These are phyloP conservation scores for Leptographium galeiforme DNA, from an alignment of 2,329 filamentous ascomycete genomes.

Conservation along the genomic window DNA sequence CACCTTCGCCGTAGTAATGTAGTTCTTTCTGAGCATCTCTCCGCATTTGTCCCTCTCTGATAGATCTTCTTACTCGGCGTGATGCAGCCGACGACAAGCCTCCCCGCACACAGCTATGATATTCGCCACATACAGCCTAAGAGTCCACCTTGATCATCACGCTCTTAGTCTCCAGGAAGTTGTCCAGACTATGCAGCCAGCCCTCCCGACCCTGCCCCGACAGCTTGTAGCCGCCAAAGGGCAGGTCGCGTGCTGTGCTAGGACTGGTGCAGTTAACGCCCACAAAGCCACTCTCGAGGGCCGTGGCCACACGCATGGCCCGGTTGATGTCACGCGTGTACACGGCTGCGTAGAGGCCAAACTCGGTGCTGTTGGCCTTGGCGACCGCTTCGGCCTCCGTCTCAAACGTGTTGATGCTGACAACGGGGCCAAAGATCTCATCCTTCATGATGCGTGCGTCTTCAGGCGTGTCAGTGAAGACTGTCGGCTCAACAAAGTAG, in stretches of 20 bases:
- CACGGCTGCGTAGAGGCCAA: constrained; percentile 36
- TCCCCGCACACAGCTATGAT: no score
- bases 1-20: no score
- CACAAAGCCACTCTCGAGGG: constrained; percentile 39
- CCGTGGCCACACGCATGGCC: constrained; percentile 23
- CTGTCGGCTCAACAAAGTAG: constrained; percentile 60
- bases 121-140: no score
- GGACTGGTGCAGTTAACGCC: constrained; percentile 34
- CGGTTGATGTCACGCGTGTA: constrained; percentile 35
- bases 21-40: no score
- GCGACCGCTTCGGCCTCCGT: constrained; percentile 34
- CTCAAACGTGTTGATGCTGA: constrained; percentile 35
- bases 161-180: constrained; percentile 18
- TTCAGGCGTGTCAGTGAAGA: constrained; percentile 40
- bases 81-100: no score
- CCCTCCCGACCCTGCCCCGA: constrained; percentile 23
- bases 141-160: constrained; percentile 14
- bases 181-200: constrained; percentile 20
- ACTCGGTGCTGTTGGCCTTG: constrained; percentile 37
- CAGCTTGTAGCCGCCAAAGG: constrained; percentile 27
- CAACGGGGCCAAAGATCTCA: constrained; percentile 41
- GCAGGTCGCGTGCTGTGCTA: constrained; percentile 19
- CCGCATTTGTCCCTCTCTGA: no score
- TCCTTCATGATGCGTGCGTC: constrained; percentile 24
- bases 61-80: no score